phyloP scores from a whole-genome alignment of 768 basidiomycete species.

The Pisolithus tinctorius region DNA sequence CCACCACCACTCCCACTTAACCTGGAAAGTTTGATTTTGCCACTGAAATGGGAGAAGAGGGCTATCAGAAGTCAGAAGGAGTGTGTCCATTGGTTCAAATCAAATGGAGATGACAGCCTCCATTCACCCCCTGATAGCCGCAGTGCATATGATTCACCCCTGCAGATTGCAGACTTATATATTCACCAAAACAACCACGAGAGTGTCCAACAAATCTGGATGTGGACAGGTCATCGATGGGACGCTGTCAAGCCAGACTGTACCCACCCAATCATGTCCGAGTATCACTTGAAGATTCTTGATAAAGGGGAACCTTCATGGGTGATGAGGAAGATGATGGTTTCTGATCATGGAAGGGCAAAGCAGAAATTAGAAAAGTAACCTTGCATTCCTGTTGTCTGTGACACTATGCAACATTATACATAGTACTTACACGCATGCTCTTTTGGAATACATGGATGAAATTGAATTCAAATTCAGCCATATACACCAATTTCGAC shows the following conservation, averaged over 20 bases:
- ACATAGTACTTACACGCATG: too few relatives aligned
- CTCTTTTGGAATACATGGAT: too few relatives aligned
- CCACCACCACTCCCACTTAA: not conserved
- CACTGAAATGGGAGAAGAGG: not conserved
- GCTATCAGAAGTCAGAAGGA: not conserved
- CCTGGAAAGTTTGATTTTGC: not conserved
- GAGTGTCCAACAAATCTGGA: not conserved
- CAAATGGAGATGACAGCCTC: not conserved
- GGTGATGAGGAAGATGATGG: not conserved
- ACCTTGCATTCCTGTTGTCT: too few relatives aligned
- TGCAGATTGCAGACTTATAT: not conserved
- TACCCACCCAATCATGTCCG: not conserved
- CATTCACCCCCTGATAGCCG: not conserved
- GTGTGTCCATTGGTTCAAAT: not conserved
- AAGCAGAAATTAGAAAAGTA: not conserved
- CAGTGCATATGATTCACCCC: not conserved
- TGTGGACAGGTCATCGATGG: not conserved
- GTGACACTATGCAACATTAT: too few relatives aligned
- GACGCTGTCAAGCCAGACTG: not conserved
- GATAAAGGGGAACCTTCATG: not conserved
- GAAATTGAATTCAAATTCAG: too few relatives aligned
- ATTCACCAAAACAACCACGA: not conserved
- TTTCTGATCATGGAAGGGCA: not conserved
- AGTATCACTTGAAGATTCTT: not conserved
- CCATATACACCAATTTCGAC: too few relatives aligned